phyloP scores from a whole-genome alignment of 768 basidiomycete genomes.

The Hypholoma sublateritium region DNA sequence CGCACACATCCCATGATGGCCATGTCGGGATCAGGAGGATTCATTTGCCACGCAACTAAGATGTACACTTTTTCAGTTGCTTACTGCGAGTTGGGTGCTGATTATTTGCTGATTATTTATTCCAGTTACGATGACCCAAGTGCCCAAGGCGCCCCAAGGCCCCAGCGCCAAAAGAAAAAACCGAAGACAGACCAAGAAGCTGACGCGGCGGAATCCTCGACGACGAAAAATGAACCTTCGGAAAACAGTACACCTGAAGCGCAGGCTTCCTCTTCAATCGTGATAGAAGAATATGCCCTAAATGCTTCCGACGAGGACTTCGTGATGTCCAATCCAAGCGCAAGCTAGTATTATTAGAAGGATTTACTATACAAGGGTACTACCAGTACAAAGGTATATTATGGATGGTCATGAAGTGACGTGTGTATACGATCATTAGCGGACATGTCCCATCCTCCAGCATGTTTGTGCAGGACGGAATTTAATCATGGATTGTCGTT shows the following conservation, averaged over 20 bases:
- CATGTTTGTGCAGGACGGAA: background rate
- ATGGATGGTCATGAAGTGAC: constrained; percentile 2
- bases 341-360: constrained; percentile 8
- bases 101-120: background rate
- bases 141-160: constrained; percentile 52
- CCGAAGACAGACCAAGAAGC: constrained; percentile 18
- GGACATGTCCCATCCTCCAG: background rate
- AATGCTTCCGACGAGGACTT: constrained; percentile 5
- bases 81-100: background rate
- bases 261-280: background rate
- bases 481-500: constrained; percentile 3
- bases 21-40: constrained; percentile 87
- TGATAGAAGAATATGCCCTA: constrained; percentile 3
- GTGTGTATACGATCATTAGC: background rate
- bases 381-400: constrained; percentile 10
- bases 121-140: constrained; percentile 64
- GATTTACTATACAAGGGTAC: constrained; percentile 3
- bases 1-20: constrained; percentile 95
- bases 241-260: background rate
- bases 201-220: background rate
- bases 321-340: constrained; percentile 5
- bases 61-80: constrained; percentile 48
- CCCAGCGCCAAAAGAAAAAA: constrained; percentile 46
- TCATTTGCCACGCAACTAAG: constrained; percentile 81
- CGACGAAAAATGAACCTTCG: background rate